Evolutionary conservation across 2,329 filamentous ascomycete species (phyloP).

Genomic region (Arachnomyces sp.): DNA sequence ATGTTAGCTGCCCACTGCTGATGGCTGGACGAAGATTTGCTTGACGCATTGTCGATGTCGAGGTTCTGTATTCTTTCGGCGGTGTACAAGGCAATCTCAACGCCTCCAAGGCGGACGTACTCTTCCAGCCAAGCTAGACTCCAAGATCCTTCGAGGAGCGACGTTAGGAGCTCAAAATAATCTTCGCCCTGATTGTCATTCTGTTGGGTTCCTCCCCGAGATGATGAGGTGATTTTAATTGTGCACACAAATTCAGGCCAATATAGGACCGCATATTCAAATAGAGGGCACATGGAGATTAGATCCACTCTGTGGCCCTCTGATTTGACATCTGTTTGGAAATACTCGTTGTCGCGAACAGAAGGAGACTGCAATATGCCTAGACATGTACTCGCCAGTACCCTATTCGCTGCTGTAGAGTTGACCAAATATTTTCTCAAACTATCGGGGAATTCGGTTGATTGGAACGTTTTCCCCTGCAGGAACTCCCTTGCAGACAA

Average conservation of each 20-base stretch:
- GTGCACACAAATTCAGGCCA: slow-evolving; percentile 5
- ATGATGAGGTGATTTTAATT: neutral
- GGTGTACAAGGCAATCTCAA: slow-evolving; percentile 4
- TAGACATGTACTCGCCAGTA: slow-evolving; percentile 3
- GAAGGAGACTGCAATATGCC: slow-evolving; percentile 2
- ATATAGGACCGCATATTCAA: slow-evolving; percentile 6
- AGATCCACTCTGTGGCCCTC: neutral
- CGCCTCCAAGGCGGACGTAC: slow-evolving; percentile 4
- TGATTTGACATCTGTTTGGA: slow-evolving; percentile 1
- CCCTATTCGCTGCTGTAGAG: neutral
- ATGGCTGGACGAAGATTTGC: neutral
- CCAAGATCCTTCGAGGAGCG: slow-evolving; percentile 2
- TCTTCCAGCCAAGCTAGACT: slow-evolving; percentile 5
- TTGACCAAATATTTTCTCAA: slow-evolving; percentile 4
- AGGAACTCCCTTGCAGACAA: slow-evolving; percentile 6
- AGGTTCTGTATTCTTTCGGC: slow-evolving; percentile 2
- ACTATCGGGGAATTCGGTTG: neutral
- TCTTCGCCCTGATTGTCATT: neutral
- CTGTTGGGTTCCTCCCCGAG: neutral
- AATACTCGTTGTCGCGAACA: slow-evolving; percentile 1
- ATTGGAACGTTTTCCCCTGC: slow-evolving; percentile 2
- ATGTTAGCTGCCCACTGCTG: slow-evolving; percentile 4
- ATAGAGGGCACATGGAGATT: slow-evolving; percentile 1
- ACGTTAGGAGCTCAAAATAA: slow-evolving; percentile 3
- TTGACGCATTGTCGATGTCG: neutral